Conservation (phyloP, 305 asterid genomes). For the Plantago coronopus region DNA sequence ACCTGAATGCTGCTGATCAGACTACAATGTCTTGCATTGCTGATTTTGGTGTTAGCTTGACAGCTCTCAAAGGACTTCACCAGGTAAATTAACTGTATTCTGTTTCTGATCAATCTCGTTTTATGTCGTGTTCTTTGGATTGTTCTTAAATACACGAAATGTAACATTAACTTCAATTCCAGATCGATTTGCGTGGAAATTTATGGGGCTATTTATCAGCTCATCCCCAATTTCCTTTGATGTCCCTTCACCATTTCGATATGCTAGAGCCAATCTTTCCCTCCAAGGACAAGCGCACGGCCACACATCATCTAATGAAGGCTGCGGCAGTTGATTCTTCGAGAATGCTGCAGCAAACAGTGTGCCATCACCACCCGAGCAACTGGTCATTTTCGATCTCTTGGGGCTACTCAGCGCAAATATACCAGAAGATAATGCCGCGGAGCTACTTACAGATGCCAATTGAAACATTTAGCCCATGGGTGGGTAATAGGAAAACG, state of each 20-base stretch:
- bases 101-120: neutral
- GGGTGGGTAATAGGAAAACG: neutral
- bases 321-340: constrained; percentile 35
- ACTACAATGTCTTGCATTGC: constrained; percentile 44
- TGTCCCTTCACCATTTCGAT: constrained; percentile 54
- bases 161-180: neutral
- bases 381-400: constrained; percentile 45
- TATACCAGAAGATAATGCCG: constrained; percentile 37
- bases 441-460: constrained; percentile 34
- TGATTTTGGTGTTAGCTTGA: constrained; percentile 44
- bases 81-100: constrained; percentile 33
- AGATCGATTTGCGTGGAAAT: constrained; percentile 44
- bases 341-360: constrained; percentile 43
- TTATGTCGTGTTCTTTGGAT: neutral
- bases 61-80: constrained; percentile 47
- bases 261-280: constrained; percentile 37
- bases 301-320: constrained; percentile 41
- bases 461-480: constrained; percentile 1
- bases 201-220: constrained; percentile 39
- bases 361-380: constrained; percentile 32
- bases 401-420: constrained; percentile 49
- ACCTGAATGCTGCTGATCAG: constrained; percentile 36
- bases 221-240: constrained; percentile 33
- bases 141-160: neutral
- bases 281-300: constrained; percentile 20